Conservation (phyloP, 805 yeast genomes). For the Candida morakotiae region DNA sequence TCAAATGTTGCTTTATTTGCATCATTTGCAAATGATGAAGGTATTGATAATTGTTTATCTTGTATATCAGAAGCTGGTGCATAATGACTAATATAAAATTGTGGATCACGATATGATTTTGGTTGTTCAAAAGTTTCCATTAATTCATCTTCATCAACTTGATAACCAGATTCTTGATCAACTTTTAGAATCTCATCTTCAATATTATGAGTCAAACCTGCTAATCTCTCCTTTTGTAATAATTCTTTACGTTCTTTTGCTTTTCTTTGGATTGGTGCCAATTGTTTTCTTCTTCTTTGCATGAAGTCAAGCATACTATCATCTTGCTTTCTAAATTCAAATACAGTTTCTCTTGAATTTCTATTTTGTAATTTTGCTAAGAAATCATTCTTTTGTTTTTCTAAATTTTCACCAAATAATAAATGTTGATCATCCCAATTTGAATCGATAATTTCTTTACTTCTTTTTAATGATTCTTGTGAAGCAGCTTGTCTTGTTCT, state of each 20-base stretch:
- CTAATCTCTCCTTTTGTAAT: conserved; percentile 66
- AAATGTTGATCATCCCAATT: conserved; percentile 92
- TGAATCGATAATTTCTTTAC: conserved; percentile 67
- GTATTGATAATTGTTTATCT: conserved; percentile 60
- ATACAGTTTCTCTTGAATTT: conserved; percentile 81
- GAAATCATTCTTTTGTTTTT: conserved; percentile 67
- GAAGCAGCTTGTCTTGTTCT: conserved; percentile 88
- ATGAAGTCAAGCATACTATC: conserved; percentile 75
- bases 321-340: conserved; percentile 63
- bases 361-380: conserved; percentile 70
- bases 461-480: conserved; percentile 75
- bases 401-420: conserved; percentile 71
- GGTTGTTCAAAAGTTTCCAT: conserved; percentile 35
- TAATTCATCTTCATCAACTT: conserved; percentile 38
- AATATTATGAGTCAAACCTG: conserved; percentile 68
- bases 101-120: conserved; percentile 69
- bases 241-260: conserved; percentile 68
- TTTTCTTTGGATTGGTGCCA: conserved; percentile 81
- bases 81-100: conserved; percentile 80
- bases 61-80: conserved; percentile 79
- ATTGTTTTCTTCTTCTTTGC: conserved; percentile 80
- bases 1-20: conserved; percentile 88
- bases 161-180: conserved; percentile 42
- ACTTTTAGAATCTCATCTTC: conserved; percentile 69
- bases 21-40: conserved; percentile 68